Conservation (phyloP, 805 yeast genomes). For the Metschnikowia hibisci region DNA sequence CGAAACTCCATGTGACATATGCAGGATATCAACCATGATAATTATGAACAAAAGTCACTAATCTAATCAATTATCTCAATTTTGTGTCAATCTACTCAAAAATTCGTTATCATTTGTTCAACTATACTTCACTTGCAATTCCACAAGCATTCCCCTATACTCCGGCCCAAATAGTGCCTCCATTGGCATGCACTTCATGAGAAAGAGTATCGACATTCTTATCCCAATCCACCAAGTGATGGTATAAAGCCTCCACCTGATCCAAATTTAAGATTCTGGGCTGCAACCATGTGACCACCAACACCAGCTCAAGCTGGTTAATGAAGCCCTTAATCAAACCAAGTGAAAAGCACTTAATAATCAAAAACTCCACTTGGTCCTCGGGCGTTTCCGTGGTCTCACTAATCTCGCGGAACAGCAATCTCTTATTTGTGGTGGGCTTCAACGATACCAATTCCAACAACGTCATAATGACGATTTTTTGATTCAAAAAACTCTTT, state of each 20-base stretch:
- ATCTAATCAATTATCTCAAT: no score
- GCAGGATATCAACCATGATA: no score
- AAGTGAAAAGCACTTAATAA: constrained; percentile 85
- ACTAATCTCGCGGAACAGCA: constrained; percentile 71
- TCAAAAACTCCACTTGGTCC: constrained; percentile 82
- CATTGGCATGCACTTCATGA: constrained; percentile 31
- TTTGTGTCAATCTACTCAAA: no score
- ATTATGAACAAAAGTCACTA: no score
- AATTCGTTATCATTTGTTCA: no score
- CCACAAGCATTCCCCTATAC: constrained; percentile 2
- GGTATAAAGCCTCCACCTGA: constrained; percentile 75
- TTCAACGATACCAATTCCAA: constrained; percentile 79
- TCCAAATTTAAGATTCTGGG: constrained; percentile 84
- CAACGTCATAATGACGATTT: constrained; percentile 87
- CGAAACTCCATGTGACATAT: no score
- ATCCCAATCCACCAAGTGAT: constrained; percentile 76
- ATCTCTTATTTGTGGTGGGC: constrained; percentile 69
- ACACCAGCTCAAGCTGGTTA: constrained; percentile 77
- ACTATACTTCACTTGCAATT: no score
- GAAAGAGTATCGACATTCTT: constrained; percentile 62
- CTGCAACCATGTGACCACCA: constrained; percentile 90
- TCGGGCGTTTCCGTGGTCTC: constrained; percentile 58
- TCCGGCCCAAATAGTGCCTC: constrained; percentile 42
- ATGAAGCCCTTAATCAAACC: constrained; percentile 84
- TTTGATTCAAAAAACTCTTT: constrained; percentile 73